Evolutionary conservation across 306 rosid genomes (phyloP).

Genomic region (Quercus mongolica): DNA sequence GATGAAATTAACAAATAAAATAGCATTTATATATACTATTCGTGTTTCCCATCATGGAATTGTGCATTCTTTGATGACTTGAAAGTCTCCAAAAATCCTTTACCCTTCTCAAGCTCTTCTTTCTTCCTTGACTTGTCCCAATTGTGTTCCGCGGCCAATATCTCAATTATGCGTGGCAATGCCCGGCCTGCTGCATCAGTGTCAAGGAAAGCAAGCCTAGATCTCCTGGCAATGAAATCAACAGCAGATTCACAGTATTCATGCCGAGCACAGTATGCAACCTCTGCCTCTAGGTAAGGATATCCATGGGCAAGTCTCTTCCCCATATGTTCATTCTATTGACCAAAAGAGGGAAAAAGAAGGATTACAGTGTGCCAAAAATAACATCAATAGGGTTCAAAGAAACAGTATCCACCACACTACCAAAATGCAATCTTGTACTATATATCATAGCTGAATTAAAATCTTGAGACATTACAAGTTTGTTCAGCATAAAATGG

Average conservation of each 20-base stretch:
- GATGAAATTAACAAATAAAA: background rate
- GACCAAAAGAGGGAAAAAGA: constrained; percentile 7
- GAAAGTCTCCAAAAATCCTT: constrained; percentile 70
- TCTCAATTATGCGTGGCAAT: constrained; percentile 78
- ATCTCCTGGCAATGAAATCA: constrained; percentile 95
- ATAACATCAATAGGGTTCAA: background rate
- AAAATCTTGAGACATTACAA: background rate
- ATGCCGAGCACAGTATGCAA: constrained; percentile 94
- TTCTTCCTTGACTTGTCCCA: constrained; percentile 81
- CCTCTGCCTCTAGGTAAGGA: constrained; percentile 97
- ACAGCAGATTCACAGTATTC: constrained; percentile 95
- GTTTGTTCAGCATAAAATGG: background rate
- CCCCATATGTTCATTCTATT: constrained; percentile 78
- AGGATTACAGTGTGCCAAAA: constrained; percentile 2
- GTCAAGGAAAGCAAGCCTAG: constrained; percentile 95
- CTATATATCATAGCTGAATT: background rate
- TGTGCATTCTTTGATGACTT: constrained; percentile 88
- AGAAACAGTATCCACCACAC: background rate
- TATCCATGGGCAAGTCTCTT: constrained; percentile 96
- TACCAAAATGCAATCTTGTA: background rate
- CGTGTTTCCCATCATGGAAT: constrained; percentile 87
- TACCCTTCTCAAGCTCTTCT: constrained; percentile 66
- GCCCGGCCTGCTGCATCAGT: constrained; percentile 90
- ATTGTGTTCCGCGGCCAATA: constrained; percentile 76
- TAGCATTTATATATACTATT: constrained; percentile 32